Percentiles rank a stretch among this genome's conserved stretches.
phyloP scores from a whole-genome alignment of 1,284 basidiomycete species.

The Malassezia psittaci region DNA sequence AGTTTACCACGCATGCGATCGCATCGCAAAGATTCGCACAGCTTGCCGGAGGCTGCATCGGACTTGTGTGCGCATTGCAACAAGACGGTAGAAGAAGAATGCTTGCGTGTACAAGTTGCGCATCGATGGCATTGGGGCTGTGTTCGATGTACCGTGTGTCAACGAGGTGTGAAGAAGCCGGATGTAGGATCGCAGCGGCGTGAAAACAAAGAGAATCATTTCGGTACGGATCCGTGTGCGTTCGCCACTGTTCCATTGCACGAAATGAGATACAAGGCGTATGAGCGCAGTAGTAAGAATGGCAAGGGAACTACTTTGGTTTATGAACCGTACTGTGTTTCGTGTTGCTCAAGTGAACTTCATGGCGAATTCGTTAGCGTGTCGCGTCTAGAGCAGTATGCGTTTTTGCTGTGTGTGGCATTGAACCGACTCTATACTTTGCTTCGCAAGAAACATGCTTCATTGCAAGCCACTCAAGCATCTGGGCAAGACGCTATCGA shows the following conservation, averaged over 20 bases:
- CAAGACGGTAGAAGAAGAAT: slow-evolving; percentile 91
- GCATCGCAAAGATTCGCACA: slow-evolving; percentile 20
- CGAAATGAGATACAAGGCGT: neutral
- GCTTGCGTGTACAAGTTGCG: slow-evolving; percentile 80
- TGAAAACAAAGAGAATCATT: neutral
- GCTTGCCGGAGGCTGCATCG: slow-evolving; percentile 45
- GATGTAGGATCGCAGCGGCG: slow-evolving; percentile 1
- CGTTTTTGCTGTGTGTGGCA: slow-evolving; percentile 91
- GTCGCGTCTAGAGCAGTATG: slow-evolving; percentile 90
- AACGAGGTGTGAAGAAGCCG: slow-evolving; percentile 11
- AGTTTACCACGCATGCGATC: slow-evolving; percentile 37
- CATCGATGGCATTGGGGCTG: slow-evolving; percentile 93
- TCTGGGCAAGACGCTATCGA: neutral
- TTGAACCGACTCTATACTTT: slow-evolving; percentile 80
- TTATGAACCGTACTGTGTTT: no score
- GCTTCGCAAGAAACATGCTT: slow-evolving; percentile 69
- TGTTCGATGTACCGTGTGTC: slow-evolving; percentile 69
- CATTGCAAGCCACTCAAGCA: neutral
- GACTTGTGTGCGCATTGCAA: slow-evolving; percentile 85
- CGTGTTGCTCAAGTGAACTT: no score
- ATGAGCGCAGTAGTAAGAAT: no score
- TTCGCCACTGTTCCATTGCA: neutral
- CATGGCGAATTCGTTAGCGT: slow-evolving; percentile 64
- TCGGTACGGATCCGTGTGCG: no score
- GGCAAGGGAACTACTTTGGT: no score